Base-by-base conservation (phyloP, 2,329 filamentous ascomycete genomes). In the Pseudogymnoascus sp. region DNA sequence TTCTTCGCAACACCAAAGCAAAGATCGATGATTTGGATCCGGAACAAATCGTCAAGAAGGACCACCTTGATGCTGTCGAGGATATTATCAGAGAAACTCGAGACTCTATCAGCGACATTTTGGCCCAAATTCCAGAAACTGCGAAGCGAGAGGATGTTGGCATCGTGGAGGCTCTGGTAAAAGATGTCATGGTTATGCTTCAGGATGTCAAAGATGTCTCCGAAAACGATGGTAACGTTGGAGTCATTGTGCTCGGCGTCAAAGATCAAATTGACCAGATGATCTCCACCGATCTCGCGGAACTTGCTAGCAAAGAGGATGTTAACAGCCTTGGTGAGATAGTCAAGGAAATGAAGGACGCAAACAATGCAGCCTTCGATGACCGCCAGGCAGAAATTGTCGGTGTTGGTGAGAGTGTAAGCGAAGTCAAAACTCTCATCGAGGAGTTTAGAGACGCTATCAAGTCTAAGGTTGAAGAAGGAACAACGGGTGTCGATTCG, bases 1-100 rank as follows among this genome's bases (percentile, higher is more conserved):
- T 97, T 58, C 80, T 97, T 10, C 86, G 88, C 42, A 96, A 96
- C 72, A 92, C 92, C 33, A 97, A 97, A 72, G 86, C 87, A 4
- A 89, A 89, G 55, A 78, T 97, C 8, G 93, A 97, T 63, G 92
- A 96, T 63, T 83, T 96, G 59, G 83, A 92, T 59, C 82, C 85
- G 3, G 88, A 92, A 35, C 85, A 89, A 62, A 78, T 85, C 1
- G 85, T 92, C 8, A 80, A 81, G 61, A 87, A 86, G 68, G 84
- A 87, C 35, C 83, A 87, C 60, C 74, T 87, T 27, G 84, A 87
- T 65, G 65, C 65, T 3, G 68, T 74, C 13, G 72, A 71, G 36
- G 78, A 82, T 1, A 79, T 93, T 2, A 79, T 95, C 4, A 80
- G 86, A 3, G 89, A 94, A 66, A 87, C 90, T 0, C 90, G 89